Evolutionary conservation across 305 asterid species (phyloP), one percentile per base, ranked within the genome.

Genomic region (Fraxinus sp.): DNA sequence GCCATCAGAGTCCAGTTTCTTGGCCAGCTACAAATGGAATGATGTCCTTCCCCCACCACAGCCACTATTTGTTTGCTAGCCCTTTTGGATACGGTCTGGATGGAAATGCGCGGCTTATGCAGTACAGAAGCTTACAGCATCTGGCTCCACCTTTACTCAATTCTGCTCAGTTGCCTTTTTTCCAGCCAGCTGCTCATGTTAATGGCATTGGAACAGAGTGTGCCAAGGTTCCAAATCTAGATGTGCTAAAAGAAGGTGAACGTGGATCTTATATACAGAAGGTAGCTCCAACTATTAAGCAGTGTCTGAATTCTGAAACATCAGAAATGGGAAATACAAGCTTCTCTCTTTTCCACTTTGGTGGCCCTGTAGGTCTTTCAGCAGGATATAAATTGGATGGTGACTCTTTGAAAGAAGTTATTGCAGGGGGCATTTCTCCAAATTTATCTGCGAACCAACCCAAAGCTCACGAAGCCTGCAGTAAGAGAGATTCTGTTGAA

Each of bases 341-440:
- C 76, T 97, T 97, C 90, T 97, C 99, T 68, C 97, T 97, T 81
- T 97, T 97, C 89, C 98, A 94, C 88, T 94, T 90, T 85, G 97
- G 97, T 66, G 97, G 97, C 66, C 98, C 98, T 26, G 92, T 93
- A 57, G 97, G 90, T 84, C 88, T 90, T 87, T 86, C 95, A 11
- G 85, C 92, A 11, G 97, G 97, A 78, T 89, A 78, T 76, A 87
- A 88, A 80, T 85, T 90, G 0, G 92, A 88, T 88, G 89, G 89
- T 49, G 77, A 79, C 70, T 57, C 90, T 68, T 55, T 85, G 86
- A 86, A 88, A 78, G 92, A 87, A 83, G 92, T 88, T 55, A 78
- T 70, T 74, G 86, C 22, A 68, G 82, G 83, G 74, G 87, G 84
- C 76, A 49, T 87, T 37, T 85, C 87, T 80, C 87, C 85, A 13